Conservation (phyloP, 2,329 filamentous ascomycete genomes). For the Lachnellula occidentalis region DNA sequence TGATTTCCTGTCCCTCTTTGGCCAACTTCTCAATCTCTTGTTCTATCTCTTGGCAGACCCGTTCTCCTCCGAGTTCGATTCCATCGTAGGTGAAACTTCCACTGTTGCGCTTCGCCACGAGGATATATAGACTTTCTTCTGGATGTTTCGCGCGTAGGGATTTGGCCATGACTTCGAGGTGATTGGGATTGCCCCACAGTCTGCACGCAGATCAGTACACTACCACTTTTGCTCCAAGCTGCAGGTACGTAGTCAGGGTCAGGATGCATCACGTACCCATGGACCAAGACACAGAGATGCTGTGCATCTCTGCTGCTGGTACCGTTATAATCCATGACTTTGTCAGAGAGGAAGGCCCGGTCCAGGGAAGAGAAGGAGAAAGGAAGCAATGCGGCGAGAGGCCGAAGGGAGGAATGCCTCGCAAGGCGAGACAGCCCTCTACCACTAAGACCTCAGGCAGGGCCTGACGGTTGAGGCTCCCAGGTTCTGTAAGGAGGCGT, state of each 20-base stretch:
- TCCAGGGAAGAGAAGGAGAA: conserved; percentile 32
- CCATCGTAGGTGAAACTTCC: conserved; percentile 69
- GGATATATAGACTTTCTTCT: conserved; percentile 60
- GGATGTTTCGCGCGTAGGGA: conserved; percentile 56
- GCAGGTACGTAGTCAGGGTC: background rate
- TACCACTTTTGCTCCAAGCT: too few relatives aligned
- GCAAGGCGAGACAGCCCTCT: conserved; percentile 35
- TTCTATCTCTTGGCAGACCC: conserved; percentile 62
- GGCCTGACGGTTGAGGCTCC: background rate
- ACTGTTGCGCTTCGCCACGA: conserved; percentile 67
- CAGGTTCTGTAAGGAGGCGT: too few relatives aligned
- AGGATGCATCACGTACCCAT: conserved; percentile 42
- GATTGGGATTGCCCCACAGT: conserved; percentile 74
- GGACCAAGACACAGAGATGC: conserved; percentile 72
- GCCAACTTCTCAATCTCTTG: conserved; percentile 54
- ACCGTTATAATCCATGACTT: conserved; percentile 44
- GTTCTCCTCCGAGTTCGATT: conserved; percentile 62
- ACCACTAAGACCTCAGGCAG: conserved; percentile 14
- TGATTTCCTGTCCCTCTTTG: conserved; percentile 62
- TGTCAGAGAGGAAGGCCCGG: conserved; percentile 32
- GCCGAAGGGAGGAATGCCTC: conserved; percentile 35
- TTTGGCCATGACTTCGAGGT: conserved; percentile 64
- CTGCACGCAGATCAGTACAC: conserved; percentile 32
- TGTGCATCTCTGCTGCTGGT: conserved; percentile 48
- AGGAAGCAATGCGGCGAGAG: conserved; percentile 26